These are phyloP conservation scores for Ilex paraguariensis DNA, from an alignment of 305 asterid species.

Conservation along the genomic window DNA sequence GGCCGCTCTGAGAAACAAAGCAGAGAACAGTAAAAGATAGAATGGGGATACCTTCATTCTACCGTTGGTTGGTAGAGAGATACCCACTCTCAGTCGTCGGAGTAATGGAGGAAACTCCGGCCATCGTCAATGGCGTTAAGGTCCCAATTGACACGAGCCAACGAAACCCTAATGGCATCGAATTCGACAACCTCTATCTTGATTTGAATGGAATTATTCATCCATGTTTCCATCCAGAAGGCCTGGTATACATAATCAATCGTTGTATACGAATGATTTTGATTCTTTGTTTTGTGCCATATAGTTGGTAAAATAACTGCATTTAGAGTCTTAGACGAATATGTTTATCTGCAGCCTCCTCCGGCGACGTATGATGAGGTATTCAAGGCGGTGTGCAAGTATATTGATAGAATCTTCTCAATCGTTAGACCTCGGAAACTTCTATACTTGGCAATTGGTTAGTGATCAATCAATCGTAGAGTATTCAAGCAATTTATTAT, in stretches of 20 bases:
- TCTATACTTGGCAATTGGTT: slow-evolving; percentile 54
- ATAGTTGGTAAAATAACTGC: background rate
- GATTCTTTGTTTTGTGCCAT: background rate
- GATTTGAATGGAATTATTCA: slow-evolving; percentile 56
- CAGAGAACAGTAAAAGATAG: background rate
- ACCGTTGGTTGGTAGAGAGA: slow-evolving; percentile 37
- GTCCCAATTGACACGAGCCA: slow-evolving; percentile 22
- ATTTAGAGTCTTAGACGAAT: too few relatives aligned
- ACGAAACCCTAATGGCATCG: slow-evolving; percentile 44
- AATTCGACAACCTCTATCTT: slow-evolving; percentile 47
- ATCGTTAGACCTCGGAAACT: slow-evolving; percentile 49
- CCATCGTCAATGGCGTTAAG: slow-evolving; percentile 14
- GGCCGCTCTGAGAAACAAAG: too few relatives aligned
- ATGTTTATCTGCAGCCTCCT: slow-evolving; percentile 19
- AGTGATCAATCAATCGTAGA: slow-evolving; percentile 2
- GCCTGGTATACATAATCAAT: slow-evolving; percentile 22
- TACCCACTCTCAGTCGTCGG: slow-evolving; percentile 29
- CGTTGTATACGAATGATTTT: background rate
- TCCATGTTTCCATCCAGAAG: slow-evolving; percentile 57
- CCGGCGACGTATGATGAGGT: slow-evolving; percentile 43
- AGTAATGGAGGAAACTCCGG: slow-evolving; percentile 23
- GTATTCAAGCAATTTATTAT: too few relatives aligned
- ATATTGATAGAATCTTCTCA: slow-evolving; percentile 41
- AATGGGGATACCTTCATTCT: slow-evolving; percentile 57
- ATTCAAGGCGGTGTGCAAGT: slow-evolving; percentile 34